A percentile compares a stretch with the other conserved stretches of the same genome.
These are phyloP conservation scores for Phytopythium oedochilum DNA, from an alignment of 352 stramenopile genomes.

Conservation along the genomic window DNA sequence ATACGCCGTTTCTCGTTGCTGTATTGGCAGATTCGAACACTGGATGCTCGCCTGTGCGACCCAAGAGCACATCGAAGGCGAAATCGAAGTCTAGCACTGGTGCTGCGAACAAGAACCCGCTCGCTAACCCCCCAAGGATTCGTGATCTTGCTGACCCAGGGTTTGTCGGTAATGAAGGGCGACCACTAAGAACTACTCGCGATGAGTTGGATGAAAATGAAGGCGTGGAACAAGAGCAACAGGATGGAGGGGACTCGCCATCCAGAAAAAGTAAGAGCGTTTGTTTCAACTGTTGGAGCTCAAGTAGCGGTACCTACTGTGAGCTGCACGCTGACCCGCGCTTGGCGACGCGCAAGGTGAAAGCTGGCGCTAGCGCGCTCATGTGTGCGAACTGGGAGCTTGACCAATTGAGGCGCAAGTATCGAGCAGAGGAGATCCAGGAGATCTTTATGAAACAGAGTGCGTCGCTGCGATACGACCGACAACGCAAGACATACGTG, in stretches of 20 bases:
- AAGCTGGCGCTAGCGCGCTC: slow-evolving; percentile 64
- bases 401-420: slow-evolving; percentile 80
- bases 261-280: slow-evolving; percentile 14
- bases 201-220: neutral
- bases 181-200: neutral
- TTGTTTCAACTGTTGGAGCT: slow-evolving; percentile 95
- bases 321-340: slow-evolving; percentile 52
- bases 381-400: slow-evolving; percentile 93
- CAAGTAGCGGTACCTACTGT: slow-evolving; percentile 79
- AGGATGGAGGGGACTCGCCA: slow-evolving; percentile 5
- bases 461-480: slow-evolving; percentile 86
- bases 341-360: slow-evolving; percentile 39
- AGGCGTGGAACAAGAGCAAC: neutral
- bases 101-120: slow-evolving; percentile 8
- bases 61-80: slow-evolving; percentile 14
- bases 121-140: slow-evolving; percentile 43
- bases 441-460: slow-evolving; percentile 90
- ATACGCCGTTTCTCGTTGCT: slow-evolving; percentile 57
- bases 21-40: slow-evolving; percentile 28
- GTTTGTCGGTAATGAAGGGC: slow-evolving; percentile 37
- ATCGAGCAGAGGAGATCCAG: slow-evolving; percentile 89
- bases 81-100: slow-evolving; percentile 5
- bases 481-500: slow-evolving; percentile 83
- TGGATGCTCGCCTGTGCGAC: slow-evolving; percentile 8
- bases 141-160: slow-evolving; percentile 72